Evolutionary conservation across 495 filamentous ascomycete species (phyloP).

Genomic region (Xylaria cubensis): DNA sequence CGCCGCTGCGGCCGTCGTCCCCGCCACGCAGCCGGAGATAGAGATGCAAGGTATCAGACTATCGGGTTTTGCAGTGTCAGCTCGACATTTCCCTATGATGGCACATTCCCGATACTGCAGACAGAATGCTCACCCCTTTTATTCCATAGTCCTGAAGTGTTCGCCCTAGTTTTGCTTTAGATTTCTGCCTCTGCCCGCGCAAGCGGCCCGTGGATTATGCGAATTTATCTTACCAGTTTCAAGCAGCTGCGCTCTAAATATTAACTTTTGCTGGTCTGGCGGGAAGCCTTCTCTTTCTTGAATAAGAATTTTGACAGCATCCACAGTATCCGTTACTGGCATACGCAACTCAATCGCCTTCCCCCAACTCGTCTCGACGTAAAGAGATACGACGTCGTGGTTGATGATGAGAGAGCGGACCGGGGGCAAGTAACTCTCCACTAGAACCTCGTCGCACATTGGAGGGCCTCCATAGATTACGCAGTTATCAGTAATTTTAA

Average conservation of each 20-base stretch:
- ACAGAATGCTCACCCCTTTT: not conserved
- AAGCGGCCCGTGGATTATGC: not conserved
- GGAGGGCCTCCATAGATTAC: not conserved
- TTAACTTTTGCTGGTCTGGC: not conserved
- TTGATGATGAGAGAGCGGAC: not conserved
- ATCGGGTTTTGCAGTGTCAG: not conserved
- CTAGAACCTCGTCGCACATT: not conserved
- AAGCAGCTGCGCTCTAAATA: not conserved
- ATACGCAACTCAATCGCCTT: not conserved
- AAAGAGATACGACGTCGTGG: not conserved
- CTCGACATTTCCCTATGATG: not conserved
- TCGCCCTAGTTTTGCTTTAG: not conserved
- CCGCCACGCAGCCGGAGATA: not conserved
- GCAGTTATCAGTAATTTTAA: not conserved
- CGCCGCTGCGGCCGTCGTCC: not conserved
- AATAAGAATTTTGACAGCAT: not conserved
- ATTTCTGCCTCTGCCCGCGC: not conserved
- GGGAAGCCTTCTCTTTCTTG: not conserved
- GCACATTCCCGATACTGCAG: not conserved
- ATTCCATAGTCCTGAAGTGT: constrained; percentile 10
- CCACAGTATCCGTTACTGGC: not conserved
- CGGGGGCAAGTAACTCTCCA: not conserved
- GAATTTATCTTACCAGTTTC: not conserved
- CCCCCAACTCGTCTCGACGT: not conserved
- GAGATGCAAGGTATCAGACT: not conserved